phyloP scores from a whole-genome alignment of 2,329 filamentous ascomycete species.

The Fusarium sp. region DNA sequence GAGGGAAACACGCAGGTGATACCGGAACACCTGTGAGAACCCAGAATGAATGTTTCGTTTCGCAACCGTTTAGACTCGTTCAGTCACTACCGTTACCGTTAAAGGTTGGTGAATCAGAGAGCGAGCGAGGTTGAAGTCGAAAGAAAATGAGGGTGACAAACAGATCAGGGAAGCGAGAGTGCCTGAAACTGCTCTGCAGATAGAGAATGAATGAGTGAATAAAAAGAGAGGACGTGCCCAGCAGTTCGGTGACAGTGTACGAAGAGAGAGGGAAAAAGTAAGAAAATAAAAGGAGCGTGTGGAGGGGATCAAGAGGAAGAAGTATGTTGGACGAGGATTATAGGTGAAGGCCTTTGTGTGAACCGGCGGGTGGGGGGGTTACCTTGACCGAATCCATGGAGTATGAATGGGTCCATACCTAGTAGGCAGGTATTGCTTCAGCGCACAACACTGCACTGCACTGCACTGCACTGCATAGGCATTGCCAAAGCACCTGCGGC shows the following conservation, averaged over 20 bases:
- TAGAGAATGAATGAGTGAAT: constrained; percentile 32
- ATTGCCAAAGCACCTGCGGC: background rate
- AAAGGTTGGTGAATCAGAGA: constrained; percentile 40
- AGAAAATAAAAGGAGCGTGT: constrained; percentile 37
- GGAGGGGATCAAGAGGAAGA: constrained; percentile 40
- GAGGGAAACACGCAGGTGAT: constrained; percentile 46
- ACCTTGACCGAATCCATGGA: constrained; percentile 21
- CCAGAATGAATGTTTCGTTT: constrained; percentile 46
- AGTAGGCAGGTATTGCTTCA: background rate
- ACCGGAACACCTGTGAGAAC: constrained; percentile 52
- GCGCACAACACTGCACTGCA: background rate
- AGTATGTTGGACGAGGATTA: constrained; percentile 38
- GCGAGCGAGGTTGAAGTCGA: constrained; percentile 14
- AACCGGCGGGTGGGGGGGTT: constrained; percentile 30
- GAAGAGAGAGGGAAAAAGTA: constrained; percentile 10
- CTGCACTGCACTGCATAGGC: background rate
- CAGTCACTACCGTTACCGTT: constrained; percentile 3
- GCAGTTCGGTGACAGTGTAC: constrained; percentile 43
- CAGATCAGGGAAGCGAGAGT: constrained; percentile 38
- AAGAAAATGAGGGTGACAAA: constrained; percentile 50
- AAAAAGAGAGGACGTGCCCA: constrained; percentile 54
- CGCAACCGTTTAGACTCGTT: constrained; percentile 35
- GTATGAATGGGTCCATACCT: background rate
- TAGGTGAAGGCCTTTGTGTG: constrained; percentile 41
- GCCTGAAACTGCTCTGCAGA: constrained; percentile 37